Evolutionary conservation across 2,329 filamentous ascomycete species (phyloP).

Genomic region (Aspergillus sp.): DNA sequence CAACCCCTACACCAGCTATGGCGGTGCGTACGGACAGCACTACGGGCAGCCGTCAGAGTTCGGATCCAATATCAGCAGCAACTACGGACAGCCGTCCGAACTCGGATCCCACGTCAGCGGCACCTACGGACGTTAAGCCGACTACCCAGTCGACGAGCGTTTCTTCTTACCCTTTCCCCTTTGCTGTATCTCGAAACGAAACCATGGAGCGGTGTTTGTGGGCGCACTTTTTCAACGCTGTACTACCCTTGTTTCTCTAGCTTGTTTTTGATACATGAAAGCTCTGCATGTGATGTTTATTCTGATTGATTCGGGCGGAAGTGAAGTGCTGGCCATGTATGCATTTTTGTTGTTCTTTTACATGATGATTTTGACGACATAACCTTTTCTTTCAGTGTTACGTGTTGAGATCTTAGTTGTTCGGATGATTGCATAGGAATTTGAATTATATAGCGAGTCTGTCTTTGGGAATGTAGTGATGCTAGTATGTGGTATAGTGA

Average conservation of each 20-base stretch:
- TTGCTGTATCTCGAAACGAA: constrained; percentile 24
- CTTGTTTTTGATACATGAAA: constrained; percentile 7
- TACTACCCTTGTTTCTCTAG: constrained; percentile 18
- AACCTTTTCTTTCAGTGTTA: not conserved
- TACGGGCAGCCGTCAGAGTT: constrained; percentile 25
- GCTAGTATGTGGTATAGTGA: too few relatives aligned
- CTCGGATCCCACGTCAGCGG: constrained; percentile 22
- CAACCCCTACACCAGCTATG: constrained; percentile 41
- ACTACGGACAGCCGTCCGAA: constrained; percentile 24
- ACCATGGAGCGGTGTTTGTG: constrained; percentile 33
- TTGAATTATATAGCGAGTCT: not conserved
- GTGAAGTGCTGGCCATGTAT: constrained; percentile 7
- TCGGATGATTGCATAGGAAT: constrained; percentile 1
- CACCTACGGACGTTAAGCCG: constrained; percentile 24
- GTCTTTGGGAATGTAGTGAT: not conserved
- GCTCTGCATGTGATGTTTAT: constrained; percentile 7
- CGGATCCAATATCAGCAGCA: constrained; percentile 21
- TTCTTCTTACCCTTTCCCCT: constrained; percentile 6
- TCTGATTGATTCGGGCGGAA: constrained; percentile 9
- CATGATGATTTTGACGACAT: constrained; percentile 19
- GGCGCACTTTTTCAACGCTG: constrained; percentile 27
- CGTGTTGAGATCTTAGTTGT: not conserved
- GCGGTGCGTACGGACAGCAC: constrained; percentile 39
- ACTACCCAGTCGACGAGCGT: too few relatives aligned
- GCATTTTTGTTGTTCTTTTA: constrained; percentile 1